These are phyloP conservation scores for Talaromyces wortmannii DNA, from an alignment of 495 filamentous ascomycete species.

Conservation along the genomic window DNA sequence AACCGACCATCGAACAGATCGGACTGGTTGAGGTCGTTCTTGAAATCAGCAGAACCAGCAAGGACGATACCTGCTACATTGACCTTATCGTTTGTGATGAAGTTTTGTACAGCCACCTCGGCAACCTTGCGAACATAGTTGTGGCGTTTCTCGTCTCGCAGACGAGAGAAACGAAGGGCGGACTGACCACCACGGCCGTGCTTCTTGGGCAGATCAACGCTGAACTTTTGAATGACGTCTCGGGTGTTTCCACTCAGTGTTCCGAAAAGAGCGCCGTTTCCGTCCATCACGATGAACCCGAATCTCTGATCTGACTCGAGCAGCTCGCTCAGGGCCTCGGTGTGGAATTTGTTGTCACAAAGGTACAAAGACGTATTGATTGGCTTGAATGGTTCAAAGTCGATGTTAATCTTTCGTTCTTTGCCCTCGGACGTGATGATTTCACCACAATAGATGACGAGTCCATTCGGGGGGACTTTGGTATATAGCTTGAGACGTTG, in stretches of 20 bases:
- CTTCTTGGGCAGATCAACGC: conserved; percentile 97
- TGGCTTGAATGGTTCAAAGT: conserved; percentile 98
- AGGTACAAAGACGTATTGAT: conserved; percentile 99
- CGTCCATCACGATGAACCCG: conserved; percentile 99
- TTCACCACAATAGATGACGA: conserved; percentile 99
- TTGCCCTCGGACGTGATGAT: conserved; percentile 98
- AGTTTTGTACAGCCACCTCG: conserved; percentile 95
- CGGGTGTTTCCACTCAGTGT: conserved; percentile 94
- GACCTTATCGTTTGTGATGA: conserved; percentile 95
- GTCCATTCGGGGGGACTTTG: conserved; percentile 93
- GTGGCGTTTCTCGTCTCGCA: conserved; percentile 99
- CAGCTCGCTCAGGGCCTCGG: conserved; percentile 90
- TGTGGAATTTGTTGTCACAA: conserved; percentile 99
- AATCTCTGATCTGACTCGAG: conserved; percentile 98
- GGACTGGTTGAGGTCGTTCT: conserved; percentile 96
- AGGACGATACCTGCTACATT: conserved; percentile 93
- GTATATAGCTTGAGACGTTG: conserved; percentile 98
- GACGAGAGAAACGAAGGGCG: conserved; percentile 95
- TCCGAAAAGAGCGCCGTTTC: conserved; percentile 94
- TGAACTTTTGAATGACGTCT: conserved; percentile 95
- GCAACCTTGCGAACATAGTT: conserved; percentile 99
- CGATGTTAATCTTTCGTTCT: conserved; percentile 98
- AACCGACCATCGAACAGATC: conserved; percentile 94
- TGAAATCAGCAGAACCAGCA: conserved; percentile 97
- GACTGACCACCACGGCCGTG: conserved; percentile 99